Evolutionary conservation across 768 basidiomycete species (phyloP).

Genomic region (Suillus americanus): DNA sequence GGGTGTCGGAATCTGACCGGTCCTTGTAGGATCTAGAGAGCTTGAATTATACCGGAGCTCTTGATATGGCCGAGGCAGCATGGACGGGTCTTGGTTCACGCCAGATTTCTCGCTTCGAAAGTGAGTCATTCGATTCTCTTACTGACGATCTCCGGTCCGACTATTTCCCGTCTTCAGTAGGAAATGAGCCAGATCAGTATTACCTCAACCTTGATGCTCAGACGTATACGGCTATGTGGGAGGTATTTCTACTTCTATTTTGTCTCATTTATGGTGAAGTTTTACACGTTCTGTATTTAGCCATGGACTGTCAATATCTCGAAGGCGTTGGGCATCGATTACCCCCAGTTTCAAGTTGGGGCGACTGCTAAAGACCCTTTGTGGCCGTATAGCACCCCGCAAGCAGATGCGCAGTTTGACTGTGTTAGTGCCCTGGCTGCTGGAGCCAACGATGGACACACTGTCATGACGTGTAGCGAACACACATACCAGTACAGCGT

Average conservation of each 20-base stretch:
- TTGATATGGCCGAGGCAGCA: constrained; percentile 44
- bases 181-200: constrained; percentile 58
- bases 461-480: constrained; percentile 50
- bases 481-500: constrained; percentile 57
- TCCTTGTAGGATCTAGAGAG: constrained; percentile 42
- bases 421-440: constrained; percentile 50
- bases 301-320: constrained; percentile 52
- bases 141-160: neutral
- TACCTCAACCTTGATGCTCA: constrained; percentile 38
- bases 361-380: constrained; percentile 51
- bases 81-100: constrained; percentile 33
- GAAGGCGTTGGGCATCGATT: constrained; percentile 33
- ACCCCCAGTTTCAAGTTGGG: constrained; percentile 48
- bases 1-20: neutral
- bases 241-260: constrained; percentile 28
- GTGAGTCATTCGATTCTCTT: constrained; percentile 21
- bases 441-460: constrained; percentile 40
- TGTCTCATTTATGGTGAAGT: neutral
- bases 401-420: constrained; percentile 36
- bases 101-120: constrained; percentile 46
- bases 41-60: constrained; percentile 41
- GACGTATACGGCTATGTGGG: constrained; percentile 46
- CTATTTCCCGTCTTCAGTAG: constrained; percentile 31
- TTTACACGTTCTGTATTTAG: constrained; percentile 20
- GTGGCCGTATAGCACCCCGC: constrained; percentile 48